phyloP scores from a whole-genome alignment of 2,329 filamentous ascomycete species.

The Tolypocladium endophyticum region DNA sequence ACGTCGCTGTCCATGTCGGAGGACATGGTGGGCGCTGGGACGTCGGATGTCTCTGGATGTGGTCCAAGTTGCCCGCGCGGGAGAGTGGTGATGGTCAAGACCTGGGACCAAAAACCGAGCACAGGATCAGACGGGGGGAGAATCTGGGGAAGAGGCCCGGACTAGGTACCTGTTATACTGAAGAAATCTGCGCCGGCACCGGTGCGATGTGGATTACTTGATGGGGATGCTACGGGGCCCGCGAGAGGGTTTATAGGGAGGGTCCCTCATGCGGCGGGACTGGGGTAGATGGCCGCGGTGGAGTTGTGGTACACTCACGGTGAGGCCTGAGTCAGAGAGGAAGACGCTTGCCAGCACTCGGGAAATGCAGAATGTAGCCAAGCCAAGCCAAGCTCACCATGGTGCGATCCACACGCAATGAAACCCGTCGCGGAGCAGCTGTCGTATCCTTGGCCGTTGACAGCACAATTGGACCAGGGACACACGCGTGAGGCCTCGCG shows the following conservation, averaged over 20 bases:
- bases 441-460: neutral
- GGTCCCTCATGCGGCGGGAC: neutral
- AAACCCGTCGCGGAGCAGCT: neutral
- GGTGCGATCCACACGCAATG: neutral
- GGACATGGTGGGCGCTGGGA: neutral
- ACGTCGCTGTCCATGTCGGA: neutral
- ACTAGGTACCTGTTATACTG: neutral
- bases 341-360: neutral
- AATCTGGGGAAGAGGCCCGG: neutral
- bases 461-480: neutral
- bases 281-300: neutral
- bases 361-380: neutral
- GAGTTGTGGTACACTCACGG: neutral
- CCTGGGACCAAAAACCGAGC: neutral
- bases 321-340: neutral
- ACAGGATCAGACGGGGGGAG: neutral
- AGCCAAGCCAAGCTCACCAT: neutral
- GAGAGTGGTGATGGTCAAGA: neutral
- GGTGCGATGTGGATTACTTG: neutral
- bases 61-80: neutral
- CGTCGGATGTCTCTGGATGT: neutral
- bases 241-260: neutral
- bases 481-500: neutral
- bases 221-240: neutral
- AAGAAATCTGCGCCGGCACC: neutral